Evolutionary conservation across 371 early-diverging fungal species (phyloP), one percentile per base, ranked within the genome.

Genomic region (Nematocida parisii): DNA sequence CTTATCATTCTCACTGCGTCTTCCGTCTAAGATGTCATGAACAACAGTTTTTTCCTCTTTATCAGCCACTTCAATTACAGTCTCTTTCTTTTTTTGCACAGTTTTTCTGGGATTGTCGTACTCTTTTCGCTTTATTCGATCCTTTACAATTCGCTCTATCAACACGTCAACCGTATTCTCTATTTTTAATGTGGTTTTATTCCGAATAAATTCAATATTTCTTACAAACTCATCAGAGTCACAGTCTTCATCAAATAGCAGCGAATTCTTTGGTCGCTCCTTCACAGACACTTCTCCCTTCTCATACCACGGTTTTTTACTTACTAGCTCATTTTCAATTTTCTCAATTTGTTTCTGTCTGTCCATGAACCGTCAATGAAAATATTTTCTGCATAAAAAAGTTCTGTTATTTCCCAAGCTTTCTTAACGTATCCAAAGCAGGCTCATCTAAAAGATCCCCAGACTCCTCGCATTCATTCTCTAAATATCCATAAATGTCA

Each of bases 1-100:
- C 68, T 66, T 60, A 70, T 77, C 80, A 40, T 77, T 77, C 44
- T 54, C 80, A 11, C 61, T 77, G 74, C 57, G 22, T 20, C 80
- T 40, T 27, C 80, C 80, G 7, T 68, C 80, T 9, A 45, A 52
- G 20, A 66, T 45, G 42, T 77, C 80, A 54, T 77, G 80, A 18
- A 77, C 50, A 5, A 56, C 58, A 15, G 58, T 13, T 20, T n/a
- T 54, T 18, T 42, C 62, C 6, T 44, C 54, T 33, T 73, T 56
- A 5, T 77, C 57, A 40, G 33, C 9, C 2, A 20, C 45, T 58
- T 42, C 80, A 55, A 40, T 54, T n/a, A 13, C 27, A 9, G n/a
- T 52, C 40, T 64, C 56, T 55, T 75, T 47, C 47, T 66, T 66
- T 27, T n/a, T 46, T 20, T 11, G 33, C 44, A 52, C 11, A 5